phyloP scores from a whole-genome alignment of 768 basidiomycete genomes.

The Suillus alpinus region DNA sequence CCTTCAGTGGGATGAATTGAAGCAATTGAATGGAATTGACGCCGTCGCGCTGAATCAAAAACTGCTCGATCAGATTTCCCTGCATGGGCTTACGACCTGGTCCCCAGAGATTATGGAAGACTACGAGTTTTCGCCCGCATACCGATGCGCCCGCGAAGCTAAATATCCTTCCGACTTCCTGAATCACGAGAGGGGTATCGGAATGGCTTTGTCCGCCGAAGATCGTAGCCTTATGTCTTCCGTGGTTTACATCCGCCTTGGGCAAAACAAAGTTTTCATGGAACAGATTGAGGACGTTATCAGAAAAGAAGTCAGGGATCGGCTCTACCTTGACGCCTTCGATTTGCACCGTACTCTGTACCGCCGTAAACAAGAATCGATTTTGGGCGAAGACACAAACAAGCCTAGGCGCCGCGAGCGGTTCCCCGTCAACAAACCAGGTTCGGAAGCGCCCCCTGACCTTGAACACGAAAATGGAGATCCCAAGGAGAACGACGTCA shows the following conservation, averaged over 20 bases:
- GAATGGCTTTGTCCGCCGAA: conserved; percentile 33
- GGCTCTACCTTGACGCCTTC: conserved; percentile 25
- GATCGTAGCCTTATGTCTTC: conserved; percentile 32
- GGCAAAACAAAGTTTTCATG: conserved; percentile 37
- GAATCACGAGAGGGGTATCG: conserved; percentile 26
- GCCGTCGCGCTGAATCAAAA: conserved; percentile 40
- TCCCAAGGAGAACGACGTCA: neutral
- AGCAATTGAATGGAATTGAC: conserved; percentile 39
- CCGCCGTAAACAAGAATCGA: neutral
- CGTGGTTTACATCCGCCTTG: conserved; percentile 33
- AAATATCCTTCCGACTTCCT: conserved; percentile 38
- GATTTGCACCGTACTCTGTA: conserved; percentile 18
- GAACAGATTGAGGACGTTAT: conserved; percentile 35
- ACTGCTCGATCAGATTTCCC: conserved; percentile 35
- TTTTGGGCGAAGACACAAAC: neutral
- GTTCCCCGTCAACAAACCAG: neutral
- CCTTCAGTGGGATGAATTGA: conserved; percentile 41
- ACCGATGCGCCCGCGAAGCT: conserved; percentile 36
- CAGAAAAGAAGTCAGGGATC: conserved; percentile 31
- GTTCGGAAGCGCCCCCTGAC: neutral
- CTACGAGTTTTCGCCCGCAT: conserved; percentile 24
- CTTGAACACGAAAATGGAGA: neutral
- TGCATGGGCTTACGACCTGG: conserved; percentile 31
- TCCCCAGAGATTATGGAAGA: conserved; percentile 9
- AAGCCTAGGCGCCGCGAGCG: neutral